A percentile compares a stretch with the other conserved stretches of the same genome.
phyloP scores from a whole-genome alignment of 805 yeast genomes.

The Osmozyma mogii region DNA sequence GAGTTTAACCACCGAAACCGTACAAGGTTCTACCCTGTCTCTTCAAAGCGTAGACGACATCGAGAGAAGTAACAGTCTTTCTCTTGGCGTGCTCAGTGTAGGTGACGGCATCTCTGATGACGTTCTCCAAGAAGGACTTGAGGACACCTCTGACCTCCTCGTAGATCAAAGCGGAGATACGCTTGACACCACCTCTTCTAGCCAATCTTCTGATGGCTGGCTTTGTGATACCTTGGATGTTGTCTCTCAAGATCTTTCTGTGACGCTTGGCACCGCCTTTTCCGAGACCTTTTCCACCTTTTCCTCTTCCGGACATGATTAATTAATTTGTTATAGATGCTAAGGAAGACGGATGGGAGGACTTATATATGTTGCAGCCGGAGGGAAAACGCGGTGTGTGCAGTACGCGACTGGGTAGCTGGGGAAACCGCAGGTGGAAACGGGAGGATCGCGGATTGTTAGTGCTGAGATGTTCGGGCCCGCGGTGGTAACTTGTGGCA shows the following conservation, averaged over 20 bases:
- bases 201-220: constrained; percentile 99
- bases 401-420: neutral
- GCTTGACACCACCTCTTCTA: constrained; percentile 99
- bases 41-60: constrained; percentile 98
- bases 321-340: constrained; percentile 13
- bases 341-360: constrained; percentile 4
- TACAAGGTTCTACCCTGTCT: constrained; percentile 99
- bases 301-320: constrained; percentile 97
- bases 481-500: constrained; percentile 1
- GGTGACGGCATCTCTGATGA: constrained; percentile 98
- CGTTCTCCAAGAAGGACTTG: constrained; percentile 92
- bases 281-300: constrained; percentile 99
- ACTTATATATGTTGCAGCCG: constrained; percentile 3
- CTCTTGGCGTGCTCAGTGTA: constrained; percentile 99
- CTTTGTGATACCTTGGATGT: constrained; percentile 99
- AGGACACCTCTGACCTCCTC: constrained; percentile 98
- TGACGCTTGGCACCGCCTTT: constrained; percentile 99
- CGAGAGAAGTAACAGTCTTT: constrained; percentile 98
- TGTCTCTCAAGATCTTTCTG: constrained; percentile 98
- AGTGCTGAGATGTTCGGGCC: neutral
- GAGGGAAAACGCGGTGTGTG: neutral
- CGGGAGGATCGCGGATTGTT: neutral
- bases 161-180: constrained; percentile 97
- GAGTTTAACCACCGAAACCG: constrained; percentile 99
- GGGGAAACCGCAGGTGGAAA: neutral